Base-by-base conservation (phyloP, 192 early-diverging fungal species). In the Coemansia aciculifera region DNA sequence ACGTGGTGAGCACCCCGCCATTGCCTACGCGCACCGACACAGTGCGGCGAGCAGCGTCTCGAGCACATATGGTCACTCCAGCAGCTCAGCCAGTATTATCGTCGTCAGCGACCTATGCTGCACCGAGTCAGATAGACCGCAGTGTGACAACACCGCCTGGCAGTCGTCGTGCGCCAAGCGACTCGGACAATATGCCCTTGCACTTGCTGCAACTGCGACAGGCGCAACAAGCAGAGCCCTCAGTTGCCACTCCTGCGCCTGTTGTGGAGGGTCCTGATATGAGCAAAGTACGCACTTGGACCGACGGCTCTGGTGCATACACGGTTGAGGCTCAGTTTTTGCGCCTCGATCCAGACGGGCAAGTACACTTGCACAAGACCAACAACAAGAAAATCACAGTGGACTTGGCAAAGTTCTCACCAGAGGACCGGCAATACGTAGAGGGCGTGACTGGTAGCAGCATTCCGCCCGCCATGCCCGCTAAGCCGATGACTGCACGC, bases 351-450 rank as follows among this genome's bases (percentile, higher is more conserved):
- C 59, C 81, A 21, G 91, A 96, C n/a, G 92, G 91, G 60, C 92
- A 94, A 64, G 89, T 95, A 37, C 91, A 96, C 23, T 75, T 99
- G 52, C 95, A 97, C 78, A 99, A 99, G 72, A 78, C 88, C 4
- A 99, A 99, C 74, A 94, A 94, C 64, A 94, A 95, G 59, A 95
- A 89, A 51, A 98, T 99, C 73, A 90, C 86, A 29, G 97, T 99
- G 11, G 90, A 95, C 2, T 74, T 97, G 36, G 90, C 93, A 6
- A 97, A 97, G 69, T 89, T 99, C 68, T 87, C 87, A 0, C 71
- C 74, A n/a, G 85, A 38, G 8, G 81, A 84, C 31, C 60, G 54
- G 31, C 54, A 38, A n/a, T 84, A 84, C 54, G 73, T 84, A 1
- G 64, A 72, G 23, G 24, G 13, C 4, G 36, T 75, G 21, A 71